phyloP scores from a whole-genome alignment of 768 basidiomycete species.

The Boletus insuetus region DNA sequence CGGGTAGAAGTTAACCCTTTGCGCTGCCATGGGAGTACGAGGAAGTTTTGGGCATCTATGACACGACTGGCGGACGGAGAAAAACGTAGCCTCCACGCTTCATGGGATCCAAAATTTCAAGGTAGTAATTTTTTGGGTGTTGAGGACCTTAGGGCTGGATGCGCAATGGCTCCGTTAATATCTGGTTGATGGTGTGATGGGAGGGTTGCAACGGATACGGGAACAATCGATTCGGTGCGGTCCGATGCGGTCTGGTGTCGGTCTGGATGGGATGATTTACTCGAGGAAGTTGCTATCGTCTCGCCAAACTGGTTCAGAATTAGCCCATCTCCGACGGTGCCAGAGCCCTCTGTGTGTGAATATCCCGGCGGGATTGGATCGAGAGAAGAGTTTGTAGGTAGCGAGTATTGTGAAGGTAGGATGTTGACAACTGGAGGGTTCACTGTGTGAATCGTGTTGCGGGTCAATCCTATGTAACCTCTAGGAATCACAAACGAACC shows the following conservation, averaged over 20 bases:
- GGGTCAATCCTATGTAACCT: neutral
- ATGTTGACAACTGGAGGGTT: neutral
- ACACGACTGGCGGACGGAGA: neutral
- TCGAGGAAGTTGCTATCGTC: neutral
- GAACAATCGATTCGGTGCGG: neutral
- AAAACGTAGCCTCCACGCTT: neutral
- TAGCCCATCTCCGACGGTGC: neutral
- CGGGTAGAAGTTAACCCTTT: neutral
- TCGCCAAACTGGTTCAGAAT: neutral
- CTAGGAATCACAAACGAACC: constrained; percentile 11
- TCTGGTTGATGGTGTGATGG: neutral
- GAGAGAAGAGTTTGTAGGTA: neutral
- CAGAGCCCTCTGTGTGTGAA: constrained; percentile 5
- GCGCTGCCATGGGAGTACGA: constrained; percentile 3
- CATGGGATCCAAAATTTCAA: neutral
- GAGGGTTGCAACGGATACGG: neutral
- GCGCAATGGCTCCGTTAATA: neutral
- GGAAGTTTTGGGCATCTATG: neutral
- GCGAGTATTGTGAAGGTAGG: constrained; percentile 3
- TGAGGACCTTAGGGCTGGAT: neutral
- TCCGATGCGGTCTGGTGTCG: neutral
- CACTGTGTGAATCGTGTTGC: neutral
- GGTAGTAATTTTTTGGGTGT: neutral
- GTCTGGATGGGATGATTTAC: neutral
- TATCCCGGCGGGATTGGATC: neutral